phyloP scores from a whole-genome alignment of 2,329 filamentous ascomycete species.

The Reticulascus tulasneorum region DNA sequence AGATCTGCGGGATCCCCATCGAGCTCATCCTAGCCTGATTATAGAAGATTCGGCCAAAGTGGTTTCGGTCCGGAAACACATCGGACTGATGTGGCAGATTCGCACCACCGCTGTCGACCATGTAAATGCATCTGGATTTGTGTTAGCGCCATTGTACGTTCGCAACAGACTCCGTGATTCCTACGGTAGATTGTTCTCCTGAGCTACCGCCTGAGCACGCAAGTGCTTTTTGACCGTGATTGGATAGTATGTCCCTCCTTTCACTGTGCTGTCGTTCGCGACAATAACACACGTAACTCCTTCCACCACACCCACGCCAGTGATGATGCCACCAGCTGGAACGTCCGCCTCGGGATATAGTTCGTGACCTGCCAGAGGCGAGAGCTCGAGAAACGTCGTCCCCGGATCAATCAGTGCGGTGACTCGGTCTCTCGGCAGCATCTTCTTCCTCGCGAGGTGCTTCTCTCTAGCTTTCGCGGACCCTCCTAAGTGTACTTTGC shows the following conservation, averaged over 20 bases:
- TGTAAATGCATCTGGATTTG: constrained; percentile 72
- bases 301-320: constrained; percentile 84
- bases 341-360: constrained; percentile 86
- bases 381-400: constrained; percentile 89
- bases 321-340: constrained; percentile 86
- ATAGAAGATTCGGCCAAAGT: constrained; percentile 97
- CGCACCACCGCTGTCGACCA: constrained; percentile 92
- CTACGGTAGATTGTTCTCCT: constrained; percentile 74
- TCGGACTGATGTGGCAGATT: constrained; percentile 94
- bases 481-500: constrained; percentile 70
- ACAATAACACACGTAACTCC: constrained; percentile 91
- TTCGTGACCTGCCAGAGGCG: constrained; percentile 80
- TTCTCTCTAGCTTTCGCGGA: constrained; percentile 79
- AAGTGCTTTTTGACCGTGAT: constrained; percentile 98
- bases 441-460: constrained; percentile 83
- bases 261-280: constrained; percentile 94
- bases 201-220: constrained; percentile 83
- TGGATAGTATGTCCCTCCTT: constrained; percentile 94
- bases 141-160: neutral
- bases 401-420: constrained; percentile 84
- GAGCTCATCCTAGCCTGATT: constrained; percentile 95
- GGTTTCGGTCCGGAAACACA: constrained; percentile 90
- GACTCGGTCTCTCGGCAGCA: constrained; percentile 87
- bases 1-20: constrained; percentile 84
- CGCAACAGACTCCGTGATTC: constrained; percentile 16